These are phyloP conservation scores for Thalassiosira allenii DNA, from an alignment of 352 stramenopile species.

Conservation along the genomic window DNA sequence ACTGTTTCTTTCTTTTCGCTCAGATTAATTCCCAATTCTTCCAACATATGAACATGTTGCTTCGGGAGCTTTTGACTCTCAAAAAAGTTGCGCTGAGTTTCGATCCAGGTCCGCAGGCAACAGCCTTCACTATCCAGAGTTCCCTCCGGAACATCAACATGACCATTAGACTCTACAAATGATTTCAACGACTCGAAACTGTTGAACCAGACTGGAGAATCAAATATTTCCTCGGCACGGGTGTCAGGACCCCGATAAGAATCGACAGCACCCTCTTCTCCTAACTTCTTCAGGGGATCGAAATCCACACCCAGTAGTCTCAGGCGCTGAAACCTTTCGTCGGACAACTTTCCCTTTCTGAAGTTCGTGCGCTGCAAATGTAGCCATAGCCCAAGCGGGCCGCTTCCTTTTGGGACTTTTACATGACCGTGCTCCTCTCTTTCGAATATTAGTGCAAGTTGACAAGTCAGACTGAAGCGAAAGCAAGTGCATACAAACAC, in stretches of 20 bases:
- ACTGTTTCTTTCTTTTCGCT: not conserved
- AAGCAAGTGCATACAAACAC: no score
- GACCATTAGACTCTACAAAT: slow-evolving; percentile 19
- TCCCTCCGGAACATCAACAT: not conserved
- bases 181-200: not conserved
- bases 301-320: not conserved
- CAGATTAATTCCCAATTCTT: not conserved
- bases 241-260: no score
- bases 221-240: no score
- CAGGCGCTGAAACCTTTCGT: not conserved
- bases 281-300: not conserved
- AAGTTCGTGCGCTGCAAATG: slow-evolving; percentile 3
- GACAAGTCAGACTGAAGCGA: no score
- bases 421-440: slow-evolving; percentile 13
- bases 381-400: no score
- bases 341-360: not conserved
- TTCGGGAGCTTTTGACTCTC: slow-evolving; percentile 7
- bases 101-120: no score
- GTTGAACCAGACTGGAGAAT: not conserved
- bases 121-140: not conserved
- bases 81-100: not conserved
- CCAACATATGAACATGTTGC: not conserved
- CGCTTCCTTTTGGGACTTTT: no score
- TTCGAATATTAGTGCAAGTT: no score
- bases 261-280: not conserved